Percentiles rank a stretch among this genome's conserved stretches.
phyloP scores from a whole-genome alignment of 2,329 filamentous ascomycete species.

The Periconia digitata region DNA sequence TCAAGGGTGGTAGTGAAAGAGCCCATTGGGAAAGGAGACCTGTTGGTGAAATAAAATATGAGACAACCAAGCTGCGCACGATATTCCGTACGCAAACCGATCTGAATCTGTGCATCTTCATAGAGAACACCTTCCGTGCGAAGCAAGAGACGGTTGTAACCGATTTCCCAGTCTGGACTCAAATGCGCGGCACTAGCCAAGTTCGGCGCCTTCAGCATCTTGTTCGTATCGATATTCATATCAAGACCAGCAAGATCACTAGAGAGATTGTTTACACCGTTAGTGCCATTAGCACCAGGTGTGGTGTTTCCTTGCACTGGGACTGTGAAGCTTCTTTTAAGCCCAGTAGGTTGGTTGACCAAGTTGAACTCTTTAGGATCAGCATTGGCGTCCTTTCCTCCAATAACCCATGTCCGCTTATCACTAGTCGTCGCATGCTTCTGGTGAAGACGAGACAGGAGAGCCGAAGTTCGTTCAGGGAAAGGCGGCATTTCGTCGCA shows the following conservation, averaged over 20 bases:
- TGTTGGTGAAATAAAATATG: slow-evolving; percentile 95
- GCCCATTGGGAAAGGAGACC: slow-evolving; percentile 78
- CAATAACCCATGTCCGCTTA: slow-evolving; percentile 96
- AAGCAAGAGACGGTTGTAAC: slow-evolving; percentile 81
- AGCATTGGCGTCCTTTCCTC: slow-evolving; percentile 88
- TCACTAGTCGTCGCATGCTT: slow-evolving; percentile 92
- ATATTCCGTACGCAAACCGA: slow-evolving; percentile 91
- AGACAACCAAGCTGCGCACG: slow-evolving; percentile 92
- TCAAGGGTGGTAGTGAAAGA: slow-evolving; percentile 95
- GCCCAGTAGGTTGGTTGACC: slow-evolving; percentile 70
- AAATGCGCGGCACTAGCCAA: slow-evolving; percentile 89
- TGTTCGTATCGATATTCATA: slow-evolving; percentile 63
- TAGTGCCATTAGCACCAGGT: slow-evolving; percentile 41
- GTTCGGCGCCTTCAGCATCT: slow-evolving; percentile 70
- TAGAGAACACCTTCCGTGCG: slow-evolving; percentile 85
- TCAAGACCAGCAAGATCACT: slow-evolving; percentile 77
- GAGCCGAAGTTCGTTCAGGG: slow-evolving; percentile 87
- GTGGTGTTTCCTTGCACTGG: slow-evolving; percentile 38
- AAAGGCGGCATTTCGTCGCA: slow-evolving; percentile 99
- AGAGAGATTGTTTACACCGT: slow-evolving; percentile 55
- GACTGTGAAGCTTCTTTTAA: slow-evolving; percentile 82
- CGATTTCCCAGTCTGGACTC: slow-evolving; percentile 90
- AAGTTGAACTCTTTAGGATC: slow-evolving; percentile 79
- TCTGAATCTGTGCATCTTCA: slow-evolving; percentile 90
- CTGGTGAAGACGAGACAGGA: slow-evolving; percentile 89